Evolutionary conservation across 2,329 filamentous ascomycete genomes (phyloP).

Genomic region (Cladosporium austrohemisphaericum): DNA sequence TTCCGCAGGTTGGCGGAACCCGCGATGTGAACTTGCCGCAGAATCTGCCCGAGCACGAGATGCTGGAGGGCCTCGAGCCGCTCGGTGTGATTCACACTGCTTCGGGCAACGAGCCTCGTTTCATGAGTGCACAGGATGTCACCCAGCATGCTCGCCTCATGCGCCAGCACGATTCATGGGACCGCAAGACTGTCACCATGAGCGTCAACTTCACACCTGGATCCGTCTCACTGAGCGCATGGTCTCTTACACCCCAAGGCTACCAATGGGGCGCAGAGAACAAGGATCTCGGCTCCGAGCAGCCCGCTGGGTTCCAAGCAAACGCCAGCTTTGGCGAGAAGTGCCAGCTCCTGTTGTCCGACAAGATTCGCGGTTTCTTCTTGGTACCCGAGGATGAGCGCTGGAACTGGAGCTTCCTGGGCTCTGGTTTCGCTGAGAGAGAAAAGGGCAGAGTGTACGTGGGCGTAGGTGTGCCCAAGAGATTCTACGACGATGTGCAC

Average conservation of each 20-base stretch:
- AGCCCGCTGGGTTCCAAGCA: slow-evolving; percentile 81
- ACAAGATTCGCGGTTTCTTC: slow-evolving; percentile 94
- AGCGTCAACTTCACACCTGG: slow-evolving; percentile 95
- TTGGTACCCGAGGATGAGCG: slow-evolving; percentile 82
- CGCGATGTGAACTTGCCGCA: slow-evolving; percentile 89
- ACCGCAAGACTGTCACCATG: slow-evolving; percentile 89
- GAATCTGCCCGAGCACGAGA: slow-evolving; percentile 86
- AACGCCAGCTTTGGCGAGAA: slow-evolving; percentile 84
- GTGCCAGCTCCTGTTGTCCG: slow-evolving; percentile 86
- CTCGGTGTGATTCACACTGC: slow-evolving; percentile 93
- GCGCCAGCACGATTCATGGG: slow-evolving; percentile 74
- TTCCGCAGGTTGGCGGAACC: slow-evolving; percentile 91
- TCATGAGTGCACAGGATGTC: slow-evolving; percentile 94
- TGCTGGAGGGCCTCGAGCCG: slow-evolving; percentile 80
- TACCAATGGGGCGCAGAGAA: slow-evolving; percentile 98
- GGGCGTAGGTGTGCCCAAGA: slow-evolving; percentile 81
- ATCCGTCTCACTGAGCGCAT: slow-evolving; percentile 89
- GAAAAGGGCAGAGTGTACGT: slow-evolving; percentile 83
- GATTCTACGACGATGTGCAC: slow-evolving; percentile 91
- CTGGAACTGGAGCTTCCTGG: slow-evolving; percentile 99
- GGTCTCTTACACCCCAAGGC: slow-evolving; percentile 84
- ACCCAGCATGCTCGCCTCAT: slow-evolving; percentile 90
- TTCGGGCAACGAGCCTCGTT: slow-evolving; percentile 88
- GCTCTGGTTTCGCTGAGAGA: slow-evolving; percentile 76
- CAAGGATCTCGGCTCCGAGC: slow-evolving; percentile 86